Evolutionary conservation across 2,329 filamentous ascomycete species (phyloP), one percentile per base, ranked within the genome.

Genomic region (Aspergillus uvarum): DNA sequence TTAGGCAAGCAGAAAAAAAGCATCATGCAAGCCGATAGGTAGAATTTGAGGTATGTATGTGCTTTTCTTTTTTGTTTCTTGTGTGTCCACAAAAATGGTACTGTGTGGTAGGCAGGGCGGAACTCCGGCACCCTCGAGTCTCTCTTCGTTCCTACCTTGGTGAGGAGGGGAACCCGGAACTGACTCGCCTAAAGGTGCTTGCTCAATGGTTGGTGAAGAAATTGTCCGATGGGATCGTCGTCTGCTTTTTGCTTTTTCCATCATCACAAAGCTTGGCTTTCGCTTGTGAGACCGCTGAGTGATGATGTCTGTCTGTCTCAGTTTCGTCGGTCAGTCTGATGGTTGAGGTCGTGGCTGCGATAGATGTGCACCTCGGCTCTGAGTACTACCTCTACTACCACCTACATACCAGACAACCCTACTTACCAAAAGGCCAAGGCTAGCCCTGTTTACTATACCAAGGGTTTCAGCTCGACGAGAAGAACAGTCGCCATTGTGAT

Each of bases 191-290:
- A 35, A 14, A 35, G 32, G 32, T 16, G 32, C 32, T 32, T 47
- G 14, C 51, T 49, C 49, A 59, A 51, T 52, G 42, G 51, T 48
- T 52, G 44, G 29, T 54, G n/a, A 52, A 59, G 51, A 52, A 56
- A 58, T 51, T 44, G 54, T 56, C 54, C 54, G 47, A 51, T 38
- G 47, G 26, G 48, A 57, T 57, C 55, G 49, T 48, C 53, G 38
- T 47, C 42, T 47, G 42, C 24, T 48, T 56, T 50, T 38, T 54
- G 38, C 38, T 42, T 42, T 42, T 42, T 42, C 38, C 38, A 47
- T 54, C 47, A 24, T 60, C 53, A 31, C 49, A 63, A 67, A 65
- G 63, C 63, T 67, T 67, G 59, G 59, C 63, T 51, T 57, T 59
- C 52, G 35, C 53, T 55, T 51, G 38, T 58, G 44, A 56, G 38